Conservation (phyloP, 371 early-diverging fungal genomes). For the Mucor saturninus region DNA sequence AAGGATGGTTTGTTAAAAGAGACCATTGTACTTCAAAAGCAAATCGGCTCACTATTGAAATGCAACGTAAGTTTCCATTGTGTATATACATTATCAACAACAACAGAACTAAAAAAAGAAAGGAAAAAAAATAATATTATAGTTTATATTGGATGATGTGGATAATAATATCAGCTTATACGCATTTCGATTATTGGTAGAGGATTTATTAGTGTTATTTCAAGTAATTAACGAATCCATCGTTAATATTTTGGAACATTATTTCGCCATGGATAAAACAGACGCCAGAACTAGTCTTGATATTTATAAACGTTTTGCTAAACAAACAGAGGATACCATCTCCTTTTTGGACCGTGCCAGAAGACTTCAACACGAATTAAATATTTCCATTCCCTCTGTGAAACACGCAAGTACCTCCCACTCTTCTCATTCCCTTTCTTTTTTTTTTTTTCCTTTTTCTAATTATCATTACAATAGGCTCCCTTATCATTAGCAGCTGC, state of each 20-base stretch:
- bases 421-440: not conserved
- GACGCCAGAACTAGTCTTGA: constrained; percentile 83
- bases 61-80: constrained; percentile 62
- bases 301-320: constrained; percentile 89
- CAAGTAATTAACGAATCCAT: constrained; percentile 91
- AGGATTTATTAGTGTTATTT: constrained; percentile 86
- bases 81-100: not conserved
- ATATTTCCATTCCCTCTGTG: constrained; percentile 80
- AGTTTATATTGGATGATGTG: constrained; percentile 72
- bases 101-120: not conserved
- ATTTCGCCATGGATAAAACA: constrained; percentile 84
- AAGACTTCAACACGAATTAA: constrained; percentile 69
- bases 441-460: not conserved
- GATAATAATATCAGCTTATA: constrained; percentile 89
- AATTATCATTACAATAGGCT: not conserved
- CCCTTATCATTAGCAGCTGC: constrained; percentile 74
- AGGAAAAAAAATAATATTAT: not conserved
- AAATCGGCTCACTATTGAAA: constrained; percentile 77
- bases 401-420: constrained; percentile 69
- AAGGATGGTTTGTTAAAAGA: constrained; percentile 78
- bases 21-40: constrained; percentile 78
- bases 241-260: constrained; percentile 83
- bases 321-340: constrained; percentile 78
- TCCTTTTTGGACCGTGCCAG: constrained; percentile 83
- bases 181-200: constrained; percentile 83